These are phyloP conservation scores for Linanthus parryae DNA, from an alignment of 148 eudicot genomes.

Conservation along the genomic window DNA sequence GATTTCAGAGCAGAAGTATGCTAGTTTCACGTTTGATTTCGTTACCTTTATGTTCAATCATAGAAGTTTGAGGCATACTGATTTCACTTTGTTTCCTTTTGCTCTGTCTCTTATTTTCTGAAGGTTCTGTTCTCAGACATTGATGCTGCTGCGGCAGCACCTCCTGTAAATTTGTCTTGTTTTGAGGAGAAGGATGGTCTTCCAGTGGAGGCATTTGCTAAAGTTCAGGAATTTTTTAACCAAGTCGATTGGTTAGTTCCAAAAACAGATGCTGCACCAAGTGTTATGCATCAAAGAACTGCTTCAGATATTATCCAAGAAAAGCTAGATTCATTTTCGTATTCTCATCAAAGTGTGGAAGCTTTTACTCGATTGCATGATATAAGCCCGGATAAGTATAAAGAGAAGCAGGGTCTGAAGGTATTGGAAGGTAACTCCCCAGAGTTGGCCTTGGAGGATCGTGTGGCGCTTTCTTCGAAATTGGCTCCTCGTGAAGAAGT, in stretches of 20 bases:
- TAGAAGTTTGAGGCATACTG: no score
- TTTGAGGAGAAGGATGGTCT: conserved; percentile 91
- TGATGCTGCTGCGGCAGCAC: conserved; percentile 54
- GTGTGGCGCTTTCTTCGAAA: conserved; percentile 9
- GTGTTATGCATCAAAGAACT: conserved; percentile 48
- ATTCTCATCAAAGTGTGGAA: conserved; percentile 17
- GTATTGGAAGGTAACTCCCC: conserved; percentile 7
- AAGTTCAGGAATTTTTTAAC: conserved; percentile 79
- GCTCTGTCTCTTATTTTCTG: conserved; percentile 18
- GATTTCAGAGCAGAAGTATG: conserved; percentile 84
- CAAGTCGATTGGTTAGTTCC: conserved; percentile 79
- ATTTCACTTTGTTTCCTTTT: no score
- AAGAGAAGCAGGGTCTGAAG: conserved; percentile 18
- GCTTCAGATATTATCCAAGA: conserved; percentile 28
- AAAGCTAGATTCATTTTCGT: conserved; percentile 19
- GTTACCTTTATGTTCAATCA: no score
- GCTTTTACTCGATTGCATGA: conserved; percentile 12
- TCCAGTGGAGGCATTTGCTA: conserved; percentile 90
- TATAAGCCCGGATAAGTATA: conserved; percentile 19
- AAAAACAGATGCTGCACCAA: conserved; percentile 52
- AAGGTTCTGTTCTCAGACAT: conserved; percentile 92
- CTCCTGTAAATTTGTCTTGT: conserved; percentile 53
- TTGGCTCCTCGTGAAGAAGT: conserved; percentile 13
- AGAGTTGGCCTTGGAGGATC: conserved; percentile 13
- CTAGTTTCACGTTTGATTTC: conserved; percentile 1